phyloP scores from a whole-genome alignment of 2,329 filamentous ascomycete genomes.

The Colletotrichum ledebouriae region DNA sequence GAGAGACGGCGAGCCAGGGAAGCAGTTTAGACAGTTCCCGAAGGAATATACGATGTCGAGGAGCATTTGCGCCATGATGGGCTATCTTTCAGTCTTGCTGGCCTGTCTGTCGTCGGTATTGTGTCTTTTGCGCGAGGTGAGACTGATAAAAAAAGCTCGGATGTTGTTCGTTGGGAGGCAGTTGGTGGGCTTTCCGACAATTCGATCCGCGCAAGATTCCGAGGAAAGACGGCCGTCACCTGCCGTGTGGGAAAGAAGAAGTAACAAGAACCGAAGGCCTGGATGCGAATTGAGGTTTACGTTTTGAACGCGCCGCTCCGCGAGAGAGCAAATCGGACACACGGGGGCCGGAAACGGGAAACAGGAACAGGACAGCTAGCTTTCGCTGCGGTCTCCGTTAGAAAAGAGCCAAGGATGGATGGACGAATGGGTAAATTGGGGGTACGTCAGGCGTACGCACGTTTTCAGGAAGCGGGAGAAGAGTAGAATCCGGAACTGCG shows the following conservation, averaged over 20 bases:
- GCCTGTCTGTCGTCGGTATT: slow-evolving; percentile 1
- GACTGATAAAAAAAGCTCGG: too few relatives aligned
- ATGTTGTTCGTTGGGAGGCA: too few relatives aligned
- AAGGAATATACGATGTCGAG: slow-evolving; percentile 92
- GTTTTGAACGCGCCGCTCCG: slow-evolving; percentile 17
- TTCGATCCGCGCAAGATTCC: too few relatives aligned
- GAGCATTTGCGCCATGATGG: slow-evolving; percentile 82
- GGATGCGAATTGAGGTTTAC: slow-evolving; percentile 20
- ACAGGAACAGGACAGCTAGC: slow-evolving; percentile 38
- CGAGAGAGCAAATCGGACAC: neutral
- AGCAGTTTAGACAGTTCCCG: slow-evolving; percentile 95
- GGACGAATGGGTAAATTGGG: neutral
- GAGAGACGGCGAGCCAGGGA: slow-evolving; percentile 91
- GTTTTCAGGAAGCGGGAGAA: neutral
- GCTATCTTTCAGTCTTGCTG: neutral
- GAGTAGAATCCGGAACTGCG: too few relatives aligned
- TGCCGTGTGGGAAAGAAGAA: neutral
- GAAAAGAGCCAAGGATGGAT: slow-evolving; percentile 5
- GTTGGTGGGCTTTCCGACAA: too few relatives aligned
- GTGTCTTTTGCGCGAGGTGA: neutral
- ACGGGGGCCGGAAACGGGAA: slow-evolving; percentile 1
- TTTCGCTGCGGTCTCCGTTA: slow-evolving; percentile 20
- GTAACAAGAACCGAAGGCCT: slow-evolving; percentile 9
- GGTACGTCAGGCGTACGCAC: slow-evolving; percentile 5
- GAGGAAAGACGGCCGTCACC: neutral